A percentile compares a stretch with the other conserved stretches of the same genome.
Evolutionary conservation across 2,329 filamentous ascomycete genomes (phyloP).

Genomic region (Microsporum audouinii): DNA sequence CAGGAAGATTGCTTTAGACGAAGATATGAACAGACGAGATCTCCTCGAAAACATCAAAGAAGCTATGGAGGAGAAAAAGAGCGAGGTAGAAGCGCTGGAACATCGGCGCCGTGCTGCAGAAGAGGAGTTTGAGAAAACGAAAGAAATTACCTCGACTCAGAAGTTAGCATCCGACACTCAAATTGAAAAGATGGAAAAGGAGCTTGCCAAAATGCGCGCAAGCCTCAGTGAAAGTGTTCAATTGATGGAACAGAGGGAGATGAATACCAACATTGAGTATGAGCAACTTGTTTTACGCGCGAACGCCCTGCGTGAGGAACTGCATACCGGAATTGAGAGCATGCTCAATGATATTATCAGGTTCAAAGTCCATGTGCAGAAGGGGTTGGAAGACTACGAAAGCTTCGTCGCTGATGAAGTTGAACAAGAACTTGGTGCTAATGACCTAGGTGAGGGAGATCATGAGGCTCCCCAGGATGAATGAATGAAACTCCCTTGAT

Average conservation of each 20-base stretch:
- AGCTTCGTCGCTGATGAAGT: conserved; percentile 86
- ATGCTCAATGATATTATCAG: conserved; percentile 97
- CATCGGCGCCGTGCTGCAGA: conserved; percentile 80
- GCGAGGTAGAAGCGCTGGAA: conserved; percentile 82
- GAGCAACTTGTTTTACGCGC: conserved; percentile 82
- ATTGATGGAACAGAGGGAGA: conserved; percentile 85
- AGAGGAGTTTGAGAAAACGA: conserved; percentile 87
- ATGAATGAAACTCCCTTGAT: background rate
- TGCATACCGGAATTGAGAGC: conserved; percentile 93
- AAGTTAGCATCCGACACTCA: conserved; percentile 83
- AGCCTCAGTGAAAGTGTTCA: conserved; percentile 77
- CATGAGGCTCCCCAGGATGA: background rate
- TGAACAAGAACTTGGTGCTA: conserved; percentile 66
- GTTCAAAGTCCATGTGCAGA: conserved; percentile 96
- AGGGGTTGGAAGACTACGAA: conserved; percentile 85
- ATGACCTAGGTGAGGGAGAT: conserved; percentile 26
- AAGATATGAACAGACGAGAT: conserved; percentile 90
- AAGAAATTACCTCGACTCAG: conserved; percentile 75
- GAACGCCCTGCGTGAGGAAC: conserved; percentile 76
- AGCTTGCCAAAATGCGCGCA: conserved; percentile 83
- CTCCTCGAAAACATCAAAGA: conserved; percentile 90
- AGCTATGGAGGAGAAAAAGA: conserved; percentile 88
- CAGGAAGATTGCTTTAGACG: conserved; percentile 67
- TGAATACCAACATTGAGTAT: conserved; percentile 93
- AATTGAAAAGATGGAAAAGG: conserved; percentile 98